A percentile compares a stretch with the other conserved stretches of the same genome.
Evolutionary conservation across 257 asterid genomes (phyloP).

Genomic region (Mitragyna speciosa): DNA sequence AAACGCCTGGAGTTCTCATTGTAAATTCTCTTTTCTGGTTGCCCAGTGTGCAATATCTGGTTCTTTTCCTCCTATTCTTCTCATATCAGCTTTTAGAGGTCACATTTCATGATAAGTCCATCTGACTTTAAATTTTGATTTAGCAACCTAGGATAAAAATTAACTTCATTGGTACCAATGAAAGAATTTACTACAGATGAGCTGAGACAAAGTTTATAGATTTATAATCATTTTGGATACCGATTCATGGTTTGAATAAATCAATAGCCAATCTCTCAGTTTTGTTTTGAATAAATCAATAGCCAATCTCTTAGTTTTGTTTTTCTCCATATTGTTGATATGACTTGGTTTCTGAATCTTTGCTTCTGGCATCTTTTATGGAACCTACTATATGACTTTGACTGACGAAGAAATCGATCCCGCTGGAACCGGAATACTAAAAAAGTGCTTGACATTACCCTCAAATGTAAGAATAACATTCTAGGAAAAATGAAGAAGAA

Average conservation of each 20-base stretch:
- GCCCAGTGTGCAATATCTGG: background rate
- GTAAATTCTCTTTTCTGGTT: background rate
- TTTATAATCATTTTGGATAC: background rate
- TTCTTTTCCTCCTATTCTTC: background rate
- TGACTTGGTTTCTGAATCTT: background rate
- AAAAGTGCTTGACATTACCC: background rate
- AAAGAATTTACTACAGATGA: background rate
- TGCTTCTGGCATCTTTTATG: background rate
- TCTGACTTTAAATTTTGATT: background rate
- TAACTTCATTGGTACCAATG: background rate
- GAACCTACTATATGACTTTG: too few relatives aligned
- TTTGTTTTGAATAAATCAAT: too few relatives aligned
- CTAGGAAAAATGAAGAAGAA: too few relatives aligned
- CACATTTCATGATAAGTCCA: too few relatives aligned
- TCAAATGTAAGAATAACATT: background rate
- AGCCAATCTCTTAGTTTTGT: background rate
- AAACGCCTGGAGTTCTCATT: background rate
- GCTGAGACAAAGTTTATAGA: background rate
- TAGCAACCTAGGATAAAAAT: background rate
- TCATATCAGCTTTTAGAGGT: background rate
- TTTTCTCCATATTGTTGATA: background rate
- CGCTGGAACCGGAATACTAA: background rate
- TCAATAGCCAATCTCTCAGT: background rate
- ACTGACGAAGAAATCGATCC: background rate
- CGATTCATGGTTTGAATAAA: background rate